Conservation (phyloP, 805 yeast species). For the Brettanomyces sp. region DNA sequence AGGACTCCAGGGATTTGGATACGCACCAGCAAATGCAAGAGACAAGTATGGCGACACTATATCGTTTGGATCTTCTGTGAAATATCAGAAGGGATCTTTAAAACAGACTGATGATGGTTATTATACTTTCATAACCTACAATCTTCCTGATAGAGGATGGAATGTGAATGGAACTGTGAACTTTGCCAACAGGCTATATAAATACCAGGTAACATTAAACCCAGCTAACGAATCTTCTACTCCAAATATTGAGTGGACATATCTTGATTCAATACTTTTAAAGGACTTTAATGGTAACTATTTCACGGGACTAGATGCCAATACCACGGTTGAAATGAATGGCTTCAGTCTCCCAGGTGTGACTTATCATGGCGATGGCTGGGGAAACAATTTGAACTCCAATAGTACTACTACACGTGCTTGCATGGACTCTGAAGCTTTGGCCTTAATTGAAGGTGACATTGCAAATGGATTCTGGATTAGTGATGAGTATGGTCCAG, state of each 20-base stretch:
- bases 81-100: slow-evolving; percentile 18
- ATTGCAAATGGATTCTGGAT: slow-evolving; percentile 25
- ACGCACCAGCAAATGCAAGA: slow-evolving; percentile 15
- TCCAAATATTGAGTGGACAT: slow-evolving; percentile 19
- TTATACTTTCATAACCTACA: slow-evolving; percentile 21
- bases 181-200: slow-evolving; percentile 19
- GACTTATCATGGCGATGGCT: slow-evolving; percentile 22
- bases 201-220: slow-evolving; percentile 15
- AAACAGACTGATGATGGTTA: slow-evolving; percentile 12
- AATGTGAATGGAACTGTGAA: slow-evolving; percentile 24
- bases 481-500: slow-evolving; percentile 27
- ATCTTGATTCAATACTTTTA: slow-evolving; percentile 21
- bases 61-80: slow-evolving; percentile 24
- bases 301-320: slow-evolving; percentile 24
- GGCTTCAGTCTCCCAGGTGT: slow-evolving; percentile 22
- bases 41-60: slow-evolving; percentile 24
- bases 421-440: slow-evolving; percentile 23
- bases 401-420: slow-evolving; percentile 16
- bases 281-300: slow-evolving; percentile 21
- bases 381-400: slow-evolving; percentile 16
- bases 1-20: slow-evolving; percentile 24
- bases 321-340: slow-evolving; percentile 15
- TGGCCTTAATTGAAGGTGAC: slow-evolving; percentile 20
- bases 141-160: slow-evolving; percentile 26
- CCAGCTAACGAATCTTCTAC: slow-evolving; percentile 7